Conservation (phyloP, 192 early-diverging fungal species). For the Backusella sp. region DNA sequence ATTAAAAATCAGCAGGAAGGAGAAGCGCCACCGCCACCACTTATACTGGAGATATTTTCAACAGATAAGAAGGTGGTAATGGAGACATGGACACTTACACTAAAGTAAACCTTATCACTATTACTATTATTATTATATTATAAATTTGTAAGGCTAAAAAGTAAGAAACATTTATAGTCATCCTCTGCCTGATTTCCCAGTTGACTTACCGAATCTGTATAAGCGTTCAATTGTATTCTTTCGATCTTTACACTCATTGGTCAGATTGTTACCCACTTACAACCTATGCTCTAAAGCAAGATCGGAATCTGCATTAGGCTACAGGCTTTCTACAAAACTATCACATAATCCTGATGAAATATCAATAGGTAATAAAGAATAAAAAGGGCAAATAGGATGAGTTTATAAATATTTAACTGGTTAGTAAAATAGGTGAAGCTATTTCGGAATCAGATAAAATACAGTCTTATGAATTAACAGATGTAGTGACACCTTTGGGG, state of each 20-base stretch:
- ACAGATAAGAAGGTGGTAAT: constrained; percentile 61
- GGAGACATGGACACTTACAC: constrained; percentile 82
- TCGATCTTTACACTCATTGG: constrained; percentile 76
- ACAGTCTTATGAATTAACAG: constrained; percentile 62
- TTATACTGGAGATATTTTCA: constrained; percentile 72
- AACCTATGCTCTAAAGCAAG: constrained; percentile 48
- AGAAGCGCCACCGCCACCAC: constrained; percentile 53
- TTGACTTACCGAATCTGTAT: constrained; percentile 83
- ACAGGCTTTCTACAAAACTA: constrained; percentile 58
- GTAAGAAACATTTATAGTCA: constrained; percentile 28
- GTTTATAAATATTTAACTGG: neutral
- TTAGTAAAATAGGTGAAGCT: constrained; percentile 51
- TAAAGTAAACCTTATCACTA: constrained; percentile 50
- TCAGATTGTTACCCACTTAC: constrained; percentile 77
- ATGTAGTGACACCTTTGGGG: constrained; percentile 71
- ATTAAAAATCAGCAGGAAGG: constrained; percentile 37
- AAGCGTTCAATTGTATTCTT: constrained; percentile 93
- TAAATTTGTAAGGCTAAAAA: neutral
- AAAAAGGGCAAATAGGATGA: neutral
- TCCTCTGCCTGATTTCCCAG: constrained; percentile 51
- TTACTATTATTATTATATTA: neutral
- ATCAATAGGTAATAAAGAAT: constrained; percentile 57
- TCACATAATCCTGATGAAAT: constrained; percentile 59
- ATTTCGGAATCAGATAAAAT: constrained; percentile 61
- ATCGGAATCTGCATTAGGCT: constrained; percentile 57